phyloP scores from a whole-genome alignment of 1,284 basidiomycete species.

The Stygiomarasmius scandens region DNA sequence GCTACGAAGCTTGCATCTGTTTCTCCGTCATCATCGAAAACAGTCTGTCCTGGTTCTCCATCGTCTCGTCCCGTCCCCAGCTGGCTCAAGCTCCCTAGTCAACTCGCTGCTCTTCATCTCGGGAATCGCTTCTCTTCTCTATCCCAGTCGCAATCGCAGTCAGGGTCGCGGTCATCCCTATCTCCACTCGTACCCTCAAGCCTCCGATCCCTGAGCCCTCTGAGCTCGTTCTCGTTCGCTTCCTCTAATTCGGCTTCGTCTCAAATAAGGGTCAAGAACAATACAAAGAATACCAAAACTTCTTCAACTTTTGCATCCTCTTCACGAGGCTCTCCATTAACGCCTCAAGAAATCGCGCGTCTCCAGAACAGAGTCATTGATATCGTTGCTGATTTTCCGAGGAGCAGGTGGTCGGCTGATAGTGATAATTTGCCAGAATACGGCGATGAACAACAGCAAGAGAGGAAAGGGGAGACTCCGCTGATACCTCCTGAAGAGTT shows the following conservation, averaged over 20 bases:
- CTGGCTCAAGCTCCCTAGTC: neutral
- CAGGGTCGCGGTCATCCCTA: neutral
- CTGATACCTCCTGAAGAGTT: neutral
- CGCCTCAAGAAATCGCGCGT: conserved; percentile 1
- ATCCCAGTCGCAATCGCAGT: too few species aligned
- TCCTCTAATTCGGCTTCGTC: too few species aligned
- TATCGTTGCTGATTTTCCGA: conserved; percentile 7
- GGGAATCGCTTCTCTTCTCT: too few species aligned
- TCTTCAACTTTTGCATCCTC: too few species aligned
- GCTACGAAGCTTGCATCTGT: neutral
- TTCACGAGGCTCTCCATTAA: too few species aligned
- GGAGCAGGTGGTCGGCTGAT: conserved; percentile 1
- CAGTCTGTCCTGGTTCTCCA: too few species aligned
- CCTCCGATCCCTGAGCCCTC: neutral
- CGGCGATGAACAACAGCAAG: neutral
- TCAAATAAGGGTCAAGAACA: too few species aligned
- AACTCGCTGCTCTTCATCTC: neutral
- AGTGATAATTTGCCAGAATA: neutral
- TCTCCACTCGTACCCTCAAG: neutral
- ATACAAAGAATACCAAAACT: too few species aligned
- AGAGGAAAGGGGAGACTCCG: neutral
- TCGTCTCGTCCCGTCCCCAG: neutral
- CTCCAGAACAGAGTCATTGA: conserved; percentile 5
- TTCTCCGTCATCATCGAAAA: neutral
- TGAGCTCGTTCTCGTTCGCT: neutral